A percentile compares a stretch with the other conserved stretches of the same genome.
Conservation (phyloP, 805 yeast species). For the Hyphopichia homilentoma region DNA sequence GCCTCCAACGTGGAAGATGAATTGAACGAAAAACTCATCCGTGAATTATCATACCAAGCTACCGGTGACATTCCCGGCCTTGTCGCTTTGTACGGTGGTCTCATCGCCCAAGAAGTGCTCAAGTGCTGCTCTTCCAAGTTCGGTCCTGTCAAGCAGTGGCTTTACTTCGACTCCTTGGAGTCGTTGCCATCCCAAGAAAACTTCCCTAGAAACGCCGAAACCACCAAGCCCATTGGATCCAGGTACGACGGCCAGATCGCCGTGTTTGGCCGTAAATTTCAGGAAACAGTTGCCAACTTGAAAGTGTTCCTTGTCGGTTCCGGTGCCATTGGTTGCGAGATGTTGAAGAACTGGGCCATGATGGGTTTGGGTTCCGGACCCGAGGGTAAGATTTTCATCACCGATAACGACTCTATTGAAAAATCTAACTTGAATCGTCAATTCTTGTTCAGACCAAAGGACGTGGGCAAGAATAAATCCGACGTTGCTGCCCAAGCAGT, state of each 20-base stretch:
- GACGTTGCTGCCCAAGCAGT: constrained; percentile 89
- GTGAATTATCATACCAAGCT: constrained; percentile 77
- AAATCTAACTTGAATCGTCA: constrained; percentile 95
- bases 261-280: constrained; percentile 80
- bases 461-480: constrained; percentile 88
- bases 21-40: constrained; percentile 62
- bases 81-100: constrained; percentile 88
- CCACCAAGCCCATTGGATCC: constrained; percentile 70
- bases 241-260: constrained; percentile 96
- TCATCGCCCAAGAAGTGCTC: constrained; percentile 93
- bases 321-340: constrained; percentile 99
- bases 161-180: constrained; percentile 93
- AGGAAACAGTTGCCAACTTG: constrained; percentile 67
- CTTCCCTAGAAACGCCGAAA: constrained; percentile 62
- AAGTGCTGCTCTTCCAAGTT: constrained; percentile 95
- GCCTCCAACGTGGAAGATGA: too few relatives aligned
- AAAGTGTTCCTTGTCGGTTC: constrained; percentile 91
- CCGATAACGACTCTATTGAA: constrained; percentile 95
- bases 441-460: constrained; percentile 89
- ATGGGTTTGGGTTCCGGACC: constrained; percentile 94
- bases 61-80: constrained; percentile 89
- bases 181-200: constrained; percentile 65
- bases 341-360: constrained; percentile 97
- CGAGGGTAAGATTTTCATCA: constrained; percentile 75
- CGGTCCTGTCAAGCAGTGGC: constrained; percentile 86